A percentile compares a stretch with the other conserved stretches of the same genome.
Conservation (phyloP, 345 rosid species). For the Psidium guajava region DNA sequence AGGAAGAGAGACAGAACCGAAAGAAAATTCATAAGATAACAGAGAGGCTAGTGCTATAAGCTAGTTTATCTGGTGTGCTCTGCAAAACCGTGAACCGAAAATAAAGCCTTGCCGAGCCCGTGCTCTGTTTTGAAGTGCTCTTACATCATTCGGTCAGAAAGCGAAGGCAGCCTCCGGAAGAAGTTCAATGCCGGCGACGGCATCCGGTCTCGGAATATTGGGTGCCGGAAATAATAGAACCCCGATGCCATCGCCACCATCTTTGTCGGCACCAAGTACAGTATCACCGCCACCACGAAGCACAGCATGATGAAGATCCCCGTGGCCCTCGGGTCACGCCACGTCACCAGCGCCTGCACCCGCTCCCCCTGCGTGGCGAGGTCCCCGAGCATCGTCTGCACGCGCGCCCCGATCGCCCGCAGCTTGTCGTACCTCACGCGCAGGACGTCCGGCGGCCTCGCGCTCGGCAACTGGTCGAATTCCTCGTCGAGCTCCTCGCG, state of each 20-base stretch:
- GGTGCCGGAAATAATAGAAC: slow-evolving; percentile 81
- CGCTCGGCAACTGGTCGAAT: slow-evolving; percentile 54
- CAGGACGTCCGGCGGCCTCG: slow-evolving; percentile 20
- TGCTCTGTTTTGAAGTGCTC: background rate
- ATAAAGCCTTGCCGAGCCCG: background rate
- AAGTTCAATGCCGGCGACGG: slow-evolving; percentile 69
- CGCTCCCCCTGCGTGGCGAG: slow-evolving; percentile 72
- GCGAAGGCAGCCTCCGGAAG: slow-evolving; percentile 65
- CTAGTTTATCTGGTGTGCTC: background rate
- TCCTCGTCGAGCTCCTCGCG: slow-evolving; percentile 66
- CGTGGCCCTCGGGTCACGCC: slow-evolving; percentile 82
- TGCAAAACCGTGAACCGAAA: background rate
- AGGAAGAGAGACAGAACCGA: background rate
- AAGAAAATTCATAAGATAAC: background rate
- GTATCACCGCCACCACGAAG: slow-evolving; percentile 51
- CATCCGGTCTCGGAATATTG: slow-evolving; percentile 64
- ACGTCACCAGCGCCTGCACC: slow-evolving; percentile 65
- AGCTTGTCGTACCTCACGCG: slow-evolving; percentile 50
- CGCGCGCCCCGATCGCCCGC: slow-evolving; percentile 37
- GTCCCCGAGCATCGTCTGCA: slow-evolving; percentile 59
- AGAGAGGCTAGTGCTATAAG: background rate
- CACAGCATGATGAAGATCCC: slow-evolving; percentile 69
- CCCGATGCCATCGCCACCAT: slow-evolving; percentile 85
- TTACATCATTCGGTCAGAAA: slow-evolving; percentile 75
- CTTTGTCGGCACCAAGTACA: slow-evolving; percentile 66